Percentiles rank a stretch among this genome's conserved stretches.
phyloP scores from a whole-genome alignment of 202 grass and related monocot species.

The Eragrostis tef region DNA sequence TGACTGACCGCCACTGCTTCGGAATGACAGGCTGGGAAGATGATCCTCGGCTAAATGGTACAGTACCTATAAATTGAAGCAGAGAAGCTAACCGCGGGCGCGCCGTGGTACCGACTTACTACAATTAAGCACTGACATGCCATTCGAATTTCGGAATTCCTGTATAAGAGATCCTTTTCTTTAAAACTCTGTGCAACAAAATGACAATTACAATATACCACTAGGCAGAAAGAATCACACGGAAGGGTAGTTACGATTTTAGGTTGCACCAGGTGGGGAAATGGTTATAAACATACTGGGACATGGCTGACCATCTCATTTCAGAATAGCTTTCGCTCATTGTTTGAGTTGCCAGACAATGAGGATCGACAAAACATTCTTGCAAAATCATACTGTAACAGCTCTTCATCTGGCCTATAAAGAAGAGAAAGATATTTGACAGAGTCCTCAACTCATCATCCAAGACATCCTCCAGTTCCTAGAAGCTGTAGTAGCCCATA shows the following conservation, averaged over 20 bases:
- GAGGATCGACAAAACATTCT: slow-evolving; percentile 20
- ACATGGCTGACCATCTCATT: background rate
- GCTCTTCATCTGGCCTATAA: slow-evolving; percentile 8
- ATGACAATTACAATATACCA: background rate
- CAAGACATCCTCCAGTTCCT: slow-evolving; percentile 19
- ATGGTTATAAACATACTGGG: background rate
- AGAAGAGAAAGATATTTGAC: slow-evolving; percentile 12
- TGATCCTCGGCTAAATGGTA: background rate
- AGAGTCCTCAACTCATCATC: background rate
- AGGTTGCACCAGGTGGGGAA: background rate
- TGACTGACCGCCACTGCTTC: background rate
- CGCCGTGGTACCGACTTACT: background rate
- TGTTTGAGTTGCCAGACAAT: slow-evolving; percentile 1
- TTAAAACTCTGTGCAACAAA: background rate
- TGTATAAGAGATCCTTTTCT: background rate
- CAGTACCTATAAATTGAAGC: background rate
- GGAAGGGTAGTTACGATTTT: background rate
- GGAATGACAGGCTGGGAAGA: background rate
- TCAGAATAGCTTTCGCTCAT: background rate
- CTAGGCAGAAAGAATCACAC: background rate
- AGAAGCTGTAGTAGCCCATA: slow-evolving; percentile 26
- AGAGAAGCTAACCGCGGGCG: background rate
- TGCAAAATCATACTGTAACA: background rate
- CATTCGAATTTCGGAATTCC: background rate
- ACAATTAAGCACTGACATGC: background rate